Base-by-base conservation (phyloP, 768 basidiomycete genomes). In the Mycena venus region DNA sequence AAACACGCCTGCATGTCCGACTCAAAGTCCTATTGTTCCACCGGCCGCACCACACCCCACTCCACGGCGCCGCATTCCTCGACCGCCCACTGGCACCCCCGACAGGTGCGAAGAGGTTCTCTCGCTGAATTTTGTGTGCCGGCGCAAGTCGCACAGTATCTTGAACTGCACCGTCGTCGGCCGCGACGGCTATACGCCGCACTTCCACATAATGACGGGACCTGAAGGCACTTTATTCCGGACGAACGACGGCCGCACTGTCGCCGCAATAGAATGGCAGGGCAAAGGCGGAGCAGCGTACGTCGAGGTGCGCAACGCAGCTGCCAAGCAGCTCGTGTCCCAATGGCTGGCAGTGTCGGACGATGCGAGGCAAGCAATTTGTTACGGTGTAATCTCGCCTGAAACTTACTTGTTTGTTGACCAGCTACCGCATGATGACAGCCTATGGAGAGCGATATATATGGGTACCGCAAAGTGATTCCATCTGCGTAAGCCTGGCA, bases 141-240 rank as follows among this genome's bases (percentile, higher is more conserved):
- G 53, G 0, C 61, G 60, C 40, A 61, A 64, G 9, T 21, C 47
- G 14, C 59, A n/a, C 51, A 72, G 64, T 58, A 44, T 74, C 4
- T 53, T 74, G 10, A 70, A 73, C 38, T 55, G 53, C 38, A 72
- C 73, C 0, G 74, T 74, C 34, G 76, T 74, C 32, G 67, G 64
- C 8, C 59, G 31, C 51, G 73, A 68, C 38, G 68, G 56, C 25
- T 71, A 2, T 44, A 74, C 56, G 53, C 72, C 73, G 27, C 75
- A 77, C 56, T 67, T 75, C 59, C 70, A 73, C 59, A 64, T 72
- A 36, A 38, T 71, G 68, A 70, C 69, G 6, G 25, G 14, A 29
- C 4, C 36, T 1, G 65, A 58, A 36, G 19, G 40, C 31, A 74
- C 72, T 0, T 8, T 70, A 21, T 63, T 74, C 29, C 62, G 73